These are phyloP conservation scores for Tricholoma terreum DNA, from an alignment of 768 basidiomycete species.

Conservation along the genomic window DNA sequence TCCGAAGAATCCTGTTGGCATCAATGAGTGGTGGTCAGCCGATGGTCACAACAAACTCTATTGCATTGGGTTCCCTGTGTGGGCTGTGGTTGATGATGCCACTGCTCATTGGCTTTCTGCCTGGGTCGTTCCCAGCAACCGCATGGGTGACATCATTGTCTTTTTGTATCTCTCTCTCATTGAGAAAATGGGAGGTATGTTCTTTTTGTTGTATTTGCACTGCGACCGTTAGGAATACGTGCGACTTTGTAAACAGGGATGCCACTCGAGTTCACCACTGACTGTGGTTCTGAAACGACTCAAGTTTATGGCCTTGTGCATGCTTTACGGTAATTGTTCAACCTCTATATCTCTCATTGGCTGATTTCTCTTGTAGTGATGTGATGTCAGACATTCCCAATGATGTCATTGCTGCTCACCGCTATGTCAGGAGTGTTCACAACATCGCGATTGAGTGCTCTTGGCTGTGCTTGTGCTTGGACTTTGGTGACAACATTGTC, in stretches of 20 bases:
- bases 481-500: slow-evolving; percentile 18
- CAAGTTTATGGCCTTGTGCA: slow-evolving; percentile 15
- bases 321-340: slow-evolving; percentile 14
- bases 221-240: not conserved
- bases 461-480: slow-evolving; percentile 17
- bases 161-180: slow-evolving; percentile 23
- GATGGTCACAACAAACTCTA: slow-evolving; percentile 36
- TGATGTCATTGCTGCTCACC: slow-evolving; percentile 15
- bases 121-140: slow-evolving; percentile 29
- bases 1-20: slow-evolving; percentile 19
- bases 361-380: slow-evolving; percentile 5
- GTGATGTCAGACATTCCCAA: slow-evolving; percentile 7
- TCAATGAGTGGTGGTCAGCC: slow-evolving; percentile 26
- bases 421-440: slow-evolving; percentile 16
- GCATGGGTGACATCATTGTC: slow-evolving; percentile 12
- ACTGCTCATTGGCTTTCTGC: slow-evolving; percentile 15
- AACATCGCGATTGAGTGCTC: slow-evolving; percentile 19
- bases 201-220: not conserved
- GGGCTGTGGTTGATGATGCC: slow-evolving; percentile 23
- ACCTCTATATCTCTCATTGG: not conserved
- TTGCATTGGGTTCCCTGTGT: slow-evolving; percentile 30
- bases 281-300: too few relatives aligned
- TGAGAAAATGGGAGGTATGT: slow-evolving; percentile 17
- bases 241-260: slow-evolving; percentile 10
- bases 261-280: slow-evolving; percentile 14